These are phyloP conservation scores for Entomortierella parvispora DNA, from an alignment of 192 early-diverging fungal genomes.

Conservation along the genomic window DNA sequence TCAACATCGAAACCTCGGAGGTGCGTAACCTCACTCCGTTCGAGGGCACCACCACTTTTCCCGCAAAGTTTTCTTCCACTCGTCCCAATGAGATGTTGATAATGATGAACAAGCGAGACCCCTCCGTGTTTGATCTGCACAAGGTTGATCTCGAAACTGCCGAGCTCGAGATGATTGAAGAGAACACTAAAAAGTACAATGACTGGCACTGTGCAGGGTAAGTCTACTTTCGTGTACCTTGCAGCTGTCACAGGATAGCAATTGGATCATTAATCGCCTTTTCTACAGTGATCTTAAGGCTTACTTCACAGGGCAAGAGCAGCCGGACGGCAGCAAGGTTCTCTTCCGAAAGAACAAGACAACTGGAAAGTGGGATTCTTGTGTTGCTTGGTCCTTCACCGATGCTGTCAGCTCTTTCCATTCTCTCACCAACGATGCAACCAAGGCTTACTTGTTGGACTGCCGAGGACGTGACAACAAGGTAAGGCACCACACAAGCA, in stretches of 20 bases:
- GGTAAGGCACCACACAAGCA: neutral
- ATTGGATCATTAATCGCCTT: neutral
- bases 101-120: constrained; percentile 40
- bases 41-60: neutral
- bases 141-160: constrained; percentile 35
- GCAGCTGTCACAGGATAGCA: neutral
- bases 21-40: constrained; percentile 27
- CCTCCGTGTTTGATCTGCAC: constrained; percentile 31
- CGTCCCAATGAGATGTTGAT: constrained; percentile 44
- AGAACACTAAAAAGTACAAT: constrained; percentile 20
- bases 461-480: constrained; percentile 18
- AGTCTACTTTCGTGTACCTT: neutral
- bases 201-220: constrained; percentile 16
- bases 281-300: constrained; percentile 18
- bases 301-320: constrained; percentile 6
- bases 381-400: constrained; percentile 4
- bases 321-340: constrained; percentile 12
- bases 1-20: constrained; percentile 7
- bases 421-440: constrained; percentile 14
- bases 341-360: constrained; percentile 13
- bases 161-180: constrained; percentile 31
- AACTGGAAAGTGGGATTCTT: constrained; percentile 10
- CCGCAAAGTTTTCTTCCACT: constrained; percentile 10
- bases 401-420: constrained; percentile 1
- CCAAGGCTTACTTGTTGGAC: constrained; percentile 22